phyloP scores from a whole-genome alignment of 2,329 filamentous ascomycete species.

The Pseudogymnoascus sp. region DNA sequence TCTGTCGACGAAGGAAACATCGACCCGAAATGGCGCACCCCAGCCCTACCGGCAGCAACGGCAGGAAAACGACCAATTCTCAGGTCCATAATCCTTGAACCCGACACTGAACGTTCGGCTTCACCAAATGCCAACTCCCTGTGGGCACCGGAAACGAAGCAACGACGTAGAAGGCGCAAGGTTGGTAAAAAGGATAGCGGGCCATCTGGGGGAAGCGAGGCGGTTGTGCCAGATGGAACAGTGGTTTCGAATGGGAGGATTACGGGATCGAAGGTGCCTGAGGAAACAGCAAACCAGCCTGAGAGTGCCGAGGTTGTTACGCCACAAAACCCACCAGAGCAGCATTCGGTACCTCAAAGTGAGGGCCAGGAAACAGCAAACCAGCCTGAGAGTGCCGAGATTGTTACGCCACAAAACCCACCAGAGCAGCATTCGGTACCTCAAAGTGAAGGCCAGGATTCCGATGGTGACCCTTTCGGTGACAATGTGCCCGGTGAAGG shows the following conservation, averaged over 20 bases:
- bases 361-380: too few species aligned
- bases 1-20: constrained; percentile 19
- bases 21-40: constrained; percentile 24
- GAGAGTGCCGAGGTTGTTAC: neutral
- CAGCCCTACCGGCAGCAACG: constrained; percentile 17
- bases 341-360: too few species aligned
- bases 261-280: neutral
- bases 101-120: constrained; percentile 19
- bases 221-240: neutral
- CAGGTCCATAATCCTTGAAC: constrained; percentile 17
- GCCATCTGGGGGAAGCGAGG: constrained; percentile 11
- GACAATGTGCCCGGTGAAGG: neutral
- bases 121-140: constrained; percentile 24
- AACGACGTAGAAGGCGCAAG: constrained; percentile 12
- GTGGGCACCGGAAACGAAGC: constrained; percentile 23
- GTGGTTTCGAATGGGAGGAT: too few species aligned
- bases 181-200: neutral
- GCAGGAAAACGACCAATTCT: constrained; percentile 16
- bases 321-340: neutral
- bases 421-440: neutral
- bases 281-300: neutral
- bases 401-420: neutral
- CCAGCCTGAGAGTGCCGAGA: neutral
- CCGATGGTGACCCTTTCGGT: neutral
- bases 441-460: neutral